Conservation (phyloP, 2,329 filamentous ascomycete species). For the Penicillium brevicompactum region DNA sequence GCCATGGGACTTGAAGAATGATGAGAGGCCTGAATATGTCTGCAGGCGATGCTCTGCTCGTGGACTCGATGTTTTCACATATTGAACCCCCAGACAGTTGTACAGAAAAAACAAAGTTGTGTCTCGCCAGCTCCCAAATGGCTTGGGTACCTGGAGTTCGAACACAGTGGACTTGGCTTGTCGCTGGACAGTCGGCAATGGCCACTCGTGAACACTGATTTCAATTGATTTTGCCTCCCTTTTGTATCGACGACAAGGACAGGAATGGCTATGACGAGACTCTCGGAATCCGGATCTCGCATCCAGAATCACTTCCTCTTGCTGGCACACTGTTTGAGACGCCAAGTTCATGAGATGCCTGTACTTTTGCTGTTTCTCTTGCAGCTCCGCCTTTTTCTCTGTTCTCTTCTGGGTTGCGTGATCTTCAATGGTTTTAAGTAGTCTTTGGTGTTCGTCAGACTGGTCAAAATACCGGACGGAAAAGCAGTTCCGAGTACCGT, state of each 20-base stretch:
- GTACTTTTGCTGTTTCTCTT: conserved; percentile 31
- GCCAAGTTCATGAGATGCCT: conserved; percentile 23
- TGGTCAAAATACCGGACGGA: conserved; percentile 51
- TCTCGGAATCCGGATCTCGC: too few species aligned
- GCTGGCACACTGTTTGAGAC: conserved; percentile 1
- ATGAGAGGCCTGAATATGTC: conserved; percentile 18
- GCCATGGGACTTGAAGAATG: background rate
- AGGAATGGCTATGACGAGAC: conserved; percentile 24
- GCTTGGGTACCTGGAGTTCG: conserved; percentile 50
- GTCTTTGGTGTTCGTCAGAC: conserved; percentile 44
- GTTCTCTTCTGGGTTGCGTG: conserved; percentile 34
- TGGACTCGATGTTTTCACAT: conserved; percentile 7
- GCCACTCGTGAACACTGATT: conserved; percentile 60
- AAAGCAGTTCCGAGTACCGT: conserved; percentile 45
- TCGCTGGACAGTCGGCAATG: conserved; percentile 42
- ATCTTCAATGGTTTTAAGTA: conserved; percentile 42
- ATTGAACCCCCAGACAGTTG: conserved; percentile 37
- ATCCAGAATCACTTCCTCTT: too few species aligned
- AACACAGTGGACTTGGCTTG: conserved; percentile 54
- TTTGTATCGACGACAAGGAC: conserved; percentile 40
- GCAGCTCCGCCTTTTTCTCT: conserved; percentile 27
- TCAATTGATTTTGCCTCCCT: conserved; percentile 39
- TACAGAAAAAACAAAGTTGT: conserved; percentile 46
- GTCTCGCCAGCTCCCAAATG: conserved; percentile 54
- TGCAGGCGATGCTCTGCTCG: conserved; percentile 11